Evolutionary conservation across 2,329 filamentous ascomycete genomes (phyloP), one percentile per base, ranked within the genome.

Genomic region (Celoporthe dispersa): DNA sequence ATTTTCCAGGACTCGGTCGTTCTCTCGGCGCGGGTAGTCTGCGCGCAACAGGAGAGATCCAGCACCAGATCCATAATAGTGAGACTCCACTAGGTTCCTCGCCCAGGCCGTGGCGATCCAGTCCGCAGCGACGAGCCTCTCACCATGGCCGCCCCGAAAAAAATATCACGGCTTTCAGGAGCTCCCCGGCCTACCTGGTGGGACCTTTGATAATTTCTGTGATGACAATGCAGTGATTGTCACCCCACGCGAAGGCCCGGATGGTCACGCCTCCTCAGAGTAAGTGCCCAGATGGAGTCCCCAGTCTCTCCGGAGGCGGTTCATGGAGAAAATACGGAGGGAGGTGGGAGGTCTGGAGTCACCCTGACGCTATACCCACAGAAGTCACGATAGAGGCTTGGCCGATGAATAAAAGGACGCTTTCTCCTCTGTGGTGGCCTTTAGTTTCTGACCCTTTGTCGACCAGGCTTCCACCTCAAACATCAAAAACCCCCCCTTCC

Each of bases 311-410:
- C 62, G 59, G 37, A 33, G n/a, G 59, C 28, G 51, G 65, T 25
- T 48, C 68, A 63, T 70, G 70, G 70, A 71, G 70, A 71, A 71
- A 68, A 65, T 44, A 71, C 70, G 70, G 70, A 71, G 68, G 55
- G 44, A 5, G 31, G 41, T 33, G 62, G 62, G 62, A 64, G 62
- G 70, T 71, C 70, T 71, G 70, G 70, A 71, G 70, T 71, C 70
- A 71, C 70, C 70, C 70, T 71, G 68, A 64, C 53, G 48, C 35
- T 19, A 59, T 65, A 55, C 44, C 70, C 68, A 63, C 61, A 66
- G 68, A 71, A 71, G 68, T 48, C 68, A 48, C 31, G 57, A 70
- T 70, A 65, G 68, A 71, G 68, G 35, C 53, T 65, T 59, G 51
- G 61, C 55, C 57, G 53, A 66, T 64, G 44, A 64, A 71, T 71